Evolutionary conservation across 106 monocot species (phyloP).

Genomic region (Platanthera zijinensis): DNA sequence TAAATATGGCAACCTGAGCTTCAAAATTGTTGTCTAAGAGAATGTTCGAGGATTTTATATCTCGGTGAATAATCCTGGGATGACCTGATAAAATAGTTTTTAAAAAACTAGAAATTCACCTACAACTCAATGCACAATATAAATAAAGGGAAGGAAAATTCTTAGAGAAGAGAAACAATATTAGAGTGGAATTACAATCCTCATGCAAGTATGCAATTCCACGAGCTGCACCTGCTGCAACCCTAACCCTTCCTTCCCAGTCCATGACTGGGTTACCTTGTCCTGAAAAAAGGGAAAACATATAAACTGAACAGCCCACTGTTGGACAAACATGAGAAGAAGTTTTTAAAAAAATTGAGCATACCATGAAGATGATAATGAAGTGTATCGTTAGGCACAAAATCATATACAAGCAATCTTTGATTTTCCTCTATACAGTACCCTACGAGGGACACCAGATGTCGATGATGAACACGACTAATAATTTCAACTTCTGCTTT

Average conservation of each 20-base stretch:
- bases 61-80: conserved; percentile 89
- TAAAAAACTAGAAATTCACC: background rate
- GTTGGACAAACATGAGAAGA: background rate
- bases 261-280: conserved; percentile 51
- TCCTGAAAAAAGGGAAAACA: conserved; percentile 25
- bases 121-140: background rate
- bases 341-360: conserved; percentile 3
- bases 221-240: conserved; percentile 86
- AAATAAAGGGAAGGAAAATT: background rate
- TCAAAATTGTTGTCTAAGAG: conserved; percentile 78
- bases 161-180: background rate
- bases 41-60: conserved; percentile 97
- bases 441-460: conserved; percentile 85
- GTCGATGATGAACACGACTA: conserved; percentile 84
- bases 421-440: conserved; percentile 69
- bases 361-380: conserved; percentile 82
- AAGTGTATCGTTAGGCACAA: conserved; percentile 77
- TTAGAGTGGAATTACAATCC: conserved; percentile 54
- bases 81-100: conserved; percentile 49
- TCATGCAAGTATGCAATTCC: conserved; percentile 92
- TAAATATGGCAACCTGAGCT: conserved; percentile 52
- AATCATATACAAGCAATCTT: conserved; percentile 88
- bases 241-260: conserved; percentile 63
- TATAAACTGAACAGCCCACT: conserved; percentile 1
- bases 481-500: conserved; percentile 86